Evolutionary conservation across 345 rosid genomes (phyloP).

Genomic region (Brassica carinata): DNA sequence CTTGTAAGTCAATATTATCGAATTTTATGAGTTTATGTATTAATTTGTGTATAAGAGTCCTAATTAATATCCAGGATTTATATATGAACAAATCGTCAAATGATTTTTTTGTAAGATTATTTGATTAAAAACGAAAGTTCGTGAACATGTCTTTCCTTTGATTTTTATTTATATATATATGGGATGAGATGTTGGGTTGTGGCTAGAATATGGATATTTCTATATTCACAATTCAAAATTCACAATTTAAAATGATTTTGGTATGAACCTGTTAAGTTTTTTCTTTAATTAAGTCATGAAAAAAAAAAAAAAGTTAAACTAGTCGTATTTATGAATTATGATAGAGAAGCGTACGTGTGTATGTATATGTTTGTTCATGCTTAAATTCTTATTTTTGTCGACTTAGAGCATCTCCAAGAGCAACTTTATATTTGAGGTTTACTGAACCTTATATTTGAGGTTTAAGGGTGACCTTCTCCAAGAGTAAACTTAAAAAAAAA

Average conservation of each 20-base stretch:
- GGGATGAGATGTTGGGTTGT: background rate
- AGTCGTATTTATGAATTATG: background rate
- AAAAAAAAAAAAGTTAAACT: background rate
- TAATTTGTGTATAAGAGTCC: background rate
- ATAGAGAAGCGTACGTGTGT: background rate
- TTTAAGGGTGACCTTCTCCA: no score
- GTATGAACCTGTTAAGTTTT: background rate
- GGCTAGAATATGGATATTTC: background rate
- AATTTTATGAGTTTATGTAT: background rate
- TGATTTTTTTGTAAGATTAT: background rate
- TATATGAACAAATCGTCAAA: background rate
- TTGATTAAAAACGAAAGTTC: background rate
- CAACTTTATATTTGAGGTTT: no score
- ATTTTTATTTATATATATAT: background rate
- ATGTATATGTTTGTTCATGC: background rate
- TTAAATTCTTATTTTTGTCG: no score
- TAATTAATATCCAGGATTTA: background rate
- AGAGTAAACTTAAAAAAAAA: no score
- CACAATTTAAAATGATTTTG: background rate
- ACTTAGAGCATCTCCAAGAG: no score
- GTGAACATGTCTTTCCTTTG: background rate
- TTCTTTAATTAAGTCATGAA: background rate
- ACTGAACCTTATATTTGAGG: no score
- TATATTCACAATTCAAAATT: background rate
- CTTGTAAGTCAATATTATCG: conserved; percentile 21